Evolutionary conservation across 306 rosid genomes (phyloP).

Genomic region (Cercis canadensis): DNA sequence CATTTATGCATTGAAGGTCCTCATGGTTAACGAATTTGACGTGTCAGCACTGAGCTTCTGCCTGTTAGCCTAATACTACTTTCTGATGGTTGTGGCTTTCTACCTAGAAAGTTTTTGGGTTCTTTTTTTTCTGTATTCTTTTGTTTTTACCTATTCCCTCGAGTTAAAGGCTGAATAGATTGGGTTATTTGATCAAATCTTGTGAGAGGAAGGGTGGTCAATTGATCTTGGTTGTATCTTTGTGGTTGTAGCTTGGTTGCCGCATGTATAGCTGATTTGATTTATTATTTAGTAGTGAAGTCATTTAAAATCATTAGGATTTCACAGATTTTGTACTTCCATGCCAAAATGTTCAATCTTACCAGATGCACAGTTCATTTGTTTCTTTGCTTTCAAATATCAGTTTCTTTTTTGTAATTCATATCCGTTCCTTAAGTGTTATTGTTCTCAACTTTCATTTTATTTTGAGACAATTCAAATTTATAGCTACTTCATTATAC

Average conservation of each 20-base stretch:
- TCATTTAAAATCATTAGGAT: slow-evolving; percentile 32
- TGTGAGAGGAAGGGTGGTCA: slow-evolving; percentile 27
- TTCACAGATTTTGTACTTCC: slow-evolving; percentile 13
- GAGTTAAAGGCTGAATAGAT: background rate
- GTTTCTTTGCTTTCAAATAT: background rate
- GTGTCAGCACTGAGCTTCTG: no score
- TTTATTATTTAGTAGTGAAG: slow-evolving; percentile 15
- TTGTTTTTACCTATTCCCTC: background rate
- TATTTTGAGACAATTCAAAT: background rate
- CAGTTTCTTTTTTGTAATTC: background rate
- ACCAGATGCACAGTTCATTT: background rate
- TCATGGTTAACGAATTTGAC: slow-evolving; percentile 30
- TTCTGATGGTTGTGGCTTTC: slow-evolving; percentile 28
- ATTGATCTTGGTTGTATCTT: slow-evolving; percentile 21
- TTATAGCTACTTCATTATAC: background rate
- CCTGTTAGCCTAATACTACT: no score
- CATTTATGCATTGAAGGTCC: slow-evolving; percentile 36
- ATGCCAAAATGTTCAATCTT: background rate
- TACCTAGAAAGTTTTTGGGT: slow-evolving; percentile 37
- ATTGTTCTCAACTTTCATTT: slow-evolving; percentile 4
- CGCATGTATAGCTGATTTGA: slow-evolving; percentile 43
- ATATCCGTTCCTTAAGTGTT: background rate
- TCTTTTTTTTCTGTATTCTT: background rate
- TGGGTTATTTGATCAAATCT: slow-evolving; percentile 35
- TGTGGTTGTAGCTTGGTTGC: slow-evolving; percentile 9